These are phyloP conservation scores for Cornus kousa DNA, from an alignment of 148 eudicot species.

Conservation along the genomic window DNA sequence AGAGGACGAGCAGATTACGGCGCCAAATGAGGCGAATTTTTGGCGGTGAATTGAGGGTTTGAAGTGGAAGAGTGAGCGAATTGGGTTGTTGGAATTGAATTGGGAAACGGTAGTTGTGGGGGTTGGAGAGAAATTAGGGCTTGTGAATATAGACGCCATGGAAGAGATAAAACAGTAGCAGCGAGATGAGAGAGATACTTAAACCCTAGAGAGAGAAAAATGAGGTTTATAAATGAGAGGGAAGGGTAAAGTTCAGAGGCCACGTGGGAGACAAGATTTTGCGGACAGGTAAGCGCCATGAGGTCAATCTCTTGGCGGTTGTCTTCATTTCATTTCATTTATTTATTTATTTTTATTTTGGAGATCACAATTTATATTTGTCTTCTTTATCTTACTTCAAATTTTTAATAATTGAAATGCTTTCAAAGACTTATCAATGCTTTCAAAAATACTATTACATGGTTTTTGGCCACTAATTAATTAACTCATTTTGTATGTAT, in stretches of 20 bases:
- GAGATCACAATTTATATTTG: too few relatives aligned
- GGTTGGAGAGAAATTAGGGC: not conserved
- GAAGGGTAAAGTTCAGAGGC: not conserved
- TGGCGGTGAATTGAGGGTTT: not conserved
- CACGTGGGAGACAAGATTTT: not conserved
- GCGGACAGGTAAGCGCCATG: not conserved
- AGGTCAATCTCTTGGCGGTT: too few relatives aligned
- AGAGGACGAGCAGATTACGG: conserved; percentile 19
- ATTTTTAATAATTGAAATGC: too few relatives aligned
- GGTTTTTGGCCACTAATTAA: too few relatives aligned
- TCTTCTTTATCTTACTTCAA: too few relatives aligned
- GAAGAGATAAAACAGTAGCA: not conserved
- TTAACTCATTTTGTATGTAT: too few relatives aligned
- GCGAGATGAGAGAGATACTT: not conserved
- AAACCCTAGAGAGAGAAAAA: not conserved
- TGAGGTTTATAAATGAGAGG: not conserved
- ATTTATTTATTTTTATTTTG: too few relatives aligned
- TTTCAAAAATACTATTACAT: too few relatives aligned
- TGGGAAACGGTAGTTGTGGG: not conserved
- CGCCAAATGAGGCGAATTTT: not conserved
- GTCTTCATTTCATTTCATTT: too few relatives aligned
- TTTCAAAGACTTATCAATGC: too few relatives aligned
- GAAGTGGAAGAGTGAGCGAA: conserved; percentile 3
- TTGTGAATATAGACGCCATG: conserved; percentile 23
- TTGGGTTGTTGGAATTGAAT: conserved; percentile 4